A percentile compares a stretch with the other conserved stretches of the same genome.
phyloP scores from a whole-genome alignment of 2,329 filamentous ascomycete species.

The Xylariaceae sp. region DNA sequence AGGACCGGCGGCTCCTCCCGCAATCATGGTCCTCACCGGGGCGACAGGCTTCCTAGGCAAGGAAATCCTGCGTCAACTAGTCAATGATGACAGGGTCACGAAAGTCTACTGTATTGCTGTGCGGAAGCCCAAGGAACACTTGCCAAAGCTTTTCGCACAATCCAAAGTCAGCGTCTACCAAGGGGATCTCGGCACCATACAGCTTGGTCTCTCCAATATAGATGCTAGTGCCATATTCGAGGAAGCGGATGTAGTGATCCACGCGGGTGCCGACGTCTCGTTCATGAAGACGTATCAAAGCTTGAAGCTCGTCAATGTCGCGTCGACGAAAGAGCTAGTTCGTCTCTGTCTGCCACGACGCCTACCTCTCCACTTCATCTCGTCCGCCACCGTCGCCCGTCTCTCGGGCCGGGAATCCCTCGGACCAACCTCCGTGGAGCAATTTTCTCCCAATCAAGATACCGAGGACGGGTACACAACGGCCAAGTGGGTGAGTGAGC shows the following conservation, averaged over 20 bases:
- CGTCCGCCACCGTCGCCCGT: conserved; percentile 29
- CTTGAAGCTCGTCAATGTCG: conserved; percentile 39
- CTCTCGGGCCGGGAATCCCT: neutral
- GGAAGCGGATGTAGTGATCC: conserved; percentile 51
- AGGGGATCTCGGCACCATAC: neutral
- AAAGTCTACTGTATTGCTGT: conserved; percentile 50
- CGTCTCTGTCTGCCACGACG: conserved; percentile 17
- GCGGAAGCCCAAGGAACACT: conserved; percentile 7
- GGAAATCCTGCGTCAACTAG: conserved; percentile 42
- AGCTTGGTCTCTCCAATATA: neutral
- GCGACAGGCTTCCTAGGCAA: conserved; percentile 45
- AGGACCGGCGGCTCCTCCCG: neutral
- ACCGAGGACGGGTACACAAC: conserved; percentile 26
- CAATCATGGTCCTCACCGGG: conserved; percentile 42
- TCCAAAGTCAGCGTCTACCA: neutral
- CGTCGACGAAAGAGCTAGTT: conserved; percentile 34
- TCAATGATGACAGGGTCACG: conserved; percentile 34
- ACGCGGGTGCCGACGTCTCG: conserved; percentile 44
- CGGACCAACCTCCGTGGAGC: neutral
- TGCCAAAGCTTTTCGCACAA: neutral
- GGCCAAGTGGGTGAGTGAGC: conserved; percentile 33
- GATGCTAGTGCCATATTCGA: conserved; percentile 31
- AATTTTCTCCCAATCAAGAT: conserved; percentile 4
- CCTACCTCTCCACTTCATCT: conserved; percentile 42
- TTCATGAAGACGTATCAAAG: conserved; percentile 42